These are phyloP conservation scores for Rhizopogon vulgaris DNA, from an alignment of 768 basidiomycete genomes.

Conservation along the genomic window DNA sequence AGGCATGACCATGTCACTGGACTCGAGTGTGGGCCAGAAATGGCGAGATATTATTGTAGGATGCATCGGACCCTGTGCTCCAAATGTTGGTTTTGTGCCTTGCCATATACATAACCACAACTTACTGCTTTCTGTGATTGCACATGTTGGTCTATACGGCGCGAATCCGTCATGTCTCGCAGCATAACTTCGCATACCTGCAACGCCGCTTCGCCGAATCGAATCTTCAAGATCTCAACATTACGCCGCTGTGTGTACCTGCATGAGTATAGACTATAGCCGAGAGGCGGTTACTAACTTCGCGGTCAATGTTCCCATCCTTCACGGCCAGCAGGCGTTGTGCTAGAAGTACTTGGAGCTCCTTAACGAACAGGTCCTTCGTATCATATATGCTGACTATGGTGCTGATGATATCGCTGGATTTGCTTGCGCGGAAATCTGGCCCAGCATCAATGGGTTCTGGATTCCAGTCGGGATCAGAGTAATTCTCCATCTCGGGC, in stretches of 20 bases:
- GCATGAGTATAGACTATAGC: slow-evolving; percentile 3
- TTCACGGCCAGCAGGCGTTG: slow-evolving; percentile 76
- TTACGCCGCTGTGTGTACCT: slow-evolving; percentile 62
- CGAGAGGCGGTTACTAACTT: slow-evolving; percentile 30
- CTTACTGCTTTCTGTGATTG: slow-evolving; percentile 67
- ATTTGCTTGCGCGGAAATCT: slow-evolving; percentile 86
- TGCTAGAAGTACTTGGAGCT: slow-evolving; percentile 87
- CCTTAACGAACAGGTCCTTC: slow-evolving; percentile 93
- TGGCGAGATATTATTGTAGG: slow-evolving; percentile 89
- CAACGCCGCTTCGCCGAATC: slow-evolving; percentile 89
- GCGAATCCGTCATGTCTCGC: slow-evolving; percentile 94
- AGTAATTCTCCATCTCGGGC: slow-evolving; percentile 77
- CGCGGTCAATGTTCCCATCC: slow-evolving; percentile 72
- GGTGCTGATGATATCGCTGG: slow-evolving; percentile 91
- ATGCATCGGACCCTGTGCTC: slow-evolving; percentile 63
- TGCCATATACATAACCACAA: not conserved
- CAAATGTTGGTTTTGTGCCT: not conserved
- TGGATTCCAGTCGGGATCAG: slow-evolving; percentile 91
- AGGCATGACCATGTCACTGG: slow-evolving; percentile 71
- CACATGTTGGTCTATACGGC: slow-evolving; percentile 81
- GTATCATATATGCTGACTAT: slow-evolving; percentile 97
- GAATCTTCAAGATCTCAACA: slow-evolving; percentile 89
- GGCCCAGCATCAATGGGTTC: slow-evolving; percentile 96
- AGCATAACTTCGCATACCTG: slow-evolving; percentile 99
- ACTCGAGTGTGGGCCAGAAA: slow-evolving; percentile 89